Evolutionary conservation across 2,329 filamentous ascomycete genomes (phyloP).

Genomic region (Stagonosporopsis tanaceti): DNA sequence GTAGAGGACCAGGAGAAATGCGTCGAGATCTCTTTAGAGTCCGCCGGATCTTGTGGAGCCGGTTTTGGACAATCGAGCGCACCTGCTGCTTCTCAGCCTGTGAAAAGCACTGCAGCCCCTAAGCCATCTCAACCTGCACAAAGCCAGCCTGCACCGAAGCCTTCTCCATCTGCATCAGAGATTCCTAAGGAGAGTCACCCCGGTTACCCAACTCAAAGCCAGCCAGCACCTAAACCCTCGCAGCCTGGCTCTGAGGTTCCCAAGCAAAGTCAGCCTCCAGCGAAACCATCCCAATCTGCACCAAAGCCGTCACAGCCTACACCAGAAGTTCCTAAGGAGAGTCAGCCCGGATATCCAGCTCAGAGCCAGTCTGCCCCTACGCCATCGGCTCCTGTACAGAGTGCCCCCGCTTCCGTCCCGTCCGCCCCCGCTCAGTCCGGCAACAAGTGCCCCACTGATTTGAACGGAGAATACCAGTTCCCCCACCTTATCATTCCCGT

Average conservation of each 20-base stretch:
- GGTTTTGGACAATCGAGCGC: conserved; percentile 25
- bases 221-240: background rate
- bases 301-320: background rate
- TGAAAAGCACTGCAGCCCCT: conserved; percentile 1
- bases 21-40: conserved; percentile 56
- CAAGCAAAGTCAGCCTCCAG: background rate
- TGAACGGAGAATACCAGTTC: conserved; percentile 50
- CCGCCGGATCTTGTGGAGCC: conserved; percentile 31
- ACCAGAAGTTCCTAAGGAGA: background rate
- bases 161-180: conserved; percentile 3
- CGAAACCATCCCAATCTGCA: conserved; percentile 1
- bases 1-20: conserved; percentile 58
- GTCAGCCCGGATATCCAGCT: too few relatives aligned
- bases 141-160: background rate
- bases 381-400: conserved; percentile 9
- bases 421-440: conserved; percentile 12
- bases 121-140: background rate
- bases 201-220: background rate
- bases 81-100: conserved; percentile 10
- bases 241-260: background rate
- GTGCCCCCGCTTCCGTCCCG: conserved; percentile 3
- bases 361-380: background rate
- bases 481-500: conserved; percentile 71
- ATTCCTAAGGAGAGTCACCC: background rate
- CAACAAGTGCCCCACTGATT: conserved; percentile 30